Base-by-base conservation (phyloP, 108 stramenopile genomes). In the Skeletonema costatum region DNA sequence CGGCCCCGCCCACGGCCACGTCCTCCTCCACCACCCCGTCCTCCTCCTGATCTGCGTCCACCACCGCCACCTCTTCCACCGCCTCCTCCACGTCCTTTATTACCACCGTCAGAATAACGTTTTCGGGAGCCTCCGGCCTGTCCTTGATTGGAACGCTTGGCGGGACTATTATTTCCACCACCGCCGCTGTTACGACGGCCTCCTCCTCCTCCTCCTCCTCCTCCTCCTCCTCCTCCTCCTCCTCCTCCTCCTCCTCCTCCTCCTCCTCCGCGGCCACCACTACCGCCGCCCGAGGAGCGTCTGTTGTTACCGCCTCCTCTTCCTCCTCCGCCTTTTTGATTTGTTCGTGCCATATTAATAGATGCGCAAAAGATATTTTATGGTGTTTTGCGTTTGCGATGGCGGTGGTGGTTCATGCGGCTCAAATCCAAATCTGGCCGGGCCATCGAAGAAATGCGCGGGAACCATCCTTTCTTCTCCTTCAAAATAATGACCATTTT, bases 301-400 rank as follows among this genome's bases (percentile, higher is more conserved):
- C 71, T 30, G 12, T 62, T 31, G 29, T 41, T 44, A 6, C 32
- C 66, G 32, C 73, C 73, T n/a, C 71, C 71, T 21, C 72, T 64
- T 63, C 72, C 32, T 63, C 72, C 62, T 13, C 72, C 77, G 33
- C 78, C 67, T 73, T 66, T 41, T 71, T 77, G 66, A 70, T 77
- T 77, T 36, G 76, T 32, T 70, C 68, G 68, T 2, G 11, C 76
- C 76, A 77, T 77, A 69, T 30, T 21, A 17, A 10, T 53, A 53
- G 9, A 17, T n/a, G 21, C 29, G 25, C 21, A 41, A 41, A 41
- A 11, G 39, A 41, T 41, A 12, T 41, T 41, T 12, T 41, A 41
- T 41, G 39, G 25, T 25, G 25, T 25, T 25, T 25, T 25, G 25
- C 25, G 25, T 6, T 36, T 6, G 38, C 38, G 38, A 8, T 39